Evolutionary conservation across 768 basidiomycete genomes (phyloP).

Genomic region (Boletus huronensis): DNA sequence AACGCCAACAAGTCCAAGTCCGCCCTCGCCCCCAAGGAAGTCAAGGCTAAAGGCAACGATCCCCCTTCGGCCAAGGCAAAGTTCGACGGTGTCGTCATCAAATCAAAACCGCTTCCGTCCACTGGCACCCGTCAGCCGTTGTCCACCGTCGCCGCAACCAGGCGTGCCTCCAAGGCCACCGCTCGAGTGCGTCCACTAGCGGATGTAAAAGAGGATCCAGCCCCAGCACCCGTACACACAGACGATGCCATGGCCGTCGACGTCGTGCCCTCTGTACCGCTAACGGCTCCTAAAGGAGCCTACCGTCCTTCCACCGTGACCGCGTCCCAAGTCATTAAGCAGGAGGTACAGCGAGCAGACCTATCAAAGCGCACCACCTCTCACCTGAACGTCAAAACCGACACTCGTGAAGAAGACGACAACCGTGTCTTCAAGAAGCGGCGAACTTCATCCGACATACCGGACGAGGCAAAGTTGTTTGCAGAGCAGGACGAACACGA

Average conservation of each 20-base stretch:
- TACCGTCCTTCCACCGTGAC: slow-evolving; percentile 32
- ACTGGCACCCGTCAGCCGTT: slow-evolving; percentile 48
- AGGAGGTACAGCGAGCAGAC: slow-evolving; percentile 28
- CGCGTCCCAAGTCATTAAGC: slow-evolving; percentile 22
- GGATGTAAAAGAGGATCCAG: slow-evolving; percentile 27
- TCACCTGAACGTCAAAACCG: slow-evolving; percentile 32
- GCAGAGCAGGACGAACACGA: slow-evolving; percentile 39
- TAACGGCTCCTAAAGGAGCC: neutral
- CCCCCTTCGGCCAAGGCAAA: slow-evolving; percentile 43
- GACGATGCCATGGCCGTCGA: slow-evolving; percentile 58
- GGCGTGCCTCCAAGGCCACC: slow-evolving; percentile 35
- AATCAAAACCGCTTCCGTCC: slow-evolving; percentile 38
- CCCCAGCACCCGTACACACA: slow-evolving; percentile 26
- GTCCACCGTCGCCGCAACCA: slow-evolving; percentile 46
- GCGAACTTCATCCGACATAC: slow-evolving; percentile 65
- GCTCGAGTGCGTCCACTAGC: slow-evolving; percentile 25
- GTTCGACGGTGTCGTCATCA: slow-evolving; percentile 63
- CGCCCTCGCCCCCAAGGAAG: slow-evolving; percentile 31
- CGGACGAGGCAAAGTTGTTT: slow-evolving; percentile 41
- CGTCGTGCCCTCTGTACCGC: slow-evolving; percentile 30
- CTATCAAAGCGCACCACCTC: slow-evolving; percentile 32
- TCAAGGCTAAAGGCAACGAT: slow-evolving; percentile 56
- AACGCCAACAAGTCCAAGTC: slow-evolving; percentile 41
- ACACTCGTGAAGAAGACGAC: slow-evolving; percentile 50
- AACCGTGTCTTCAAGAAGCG: slow-evolving; percentile 69